Evolutionary conservation across 768 basidiomycete species (phyloP), one percentile per base, ranked within the genome.

Genomic region (Auriscalpium vulgare): DNA sequence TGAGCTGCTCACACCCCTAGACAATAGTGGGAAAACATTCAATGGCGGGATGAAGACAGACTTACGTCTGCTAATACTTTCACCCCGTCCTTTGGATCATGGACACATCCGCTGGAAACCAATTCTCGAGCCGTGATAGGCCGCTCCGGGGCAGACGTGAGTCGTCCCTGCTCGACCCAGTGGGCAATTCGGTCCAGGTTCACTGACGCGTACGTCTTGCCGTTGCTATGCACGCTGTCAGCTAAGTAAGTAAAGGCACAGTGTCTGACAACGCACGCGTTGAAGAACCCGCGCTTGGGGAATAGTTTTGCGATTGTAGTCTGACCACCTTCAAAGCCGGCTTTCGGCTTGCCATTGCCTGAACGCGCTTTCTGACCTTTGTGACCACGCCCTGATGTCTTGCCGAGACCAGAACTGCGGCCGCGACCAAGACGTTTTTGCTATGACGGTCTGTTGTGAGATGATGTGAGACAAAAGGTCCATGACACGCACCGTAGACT

Each of bases 301-400:
- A 95, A 89, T 46, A 85, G 75, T 60, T 91, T 85, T 6, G 89
- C 87, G 53, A 98, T 83, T 13, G 95, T 91, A 5, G 95, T 97
- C 69, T 97, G 95, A 59, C 97, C 97, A 67, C 97, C 97, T 71
- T 97, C 97, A 60, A 97, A 99, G 7, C 91, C 86, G 29, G 82
- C 77, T 62, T 79, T 81, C 35, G 82, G 85, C 63, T 91, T 88
- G 5, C 92, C 90, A 56, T 87, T 84, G 2, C 95, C 95, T 5
- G 91, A 83, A 59, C 95, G 84, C 38, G 97, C 87, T 57, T 94
- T 95, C 71, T 95, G 93, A 63, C 97, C 97, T 64, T 99, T 99
- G 70, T 90, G 81, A 72, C 97, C 97, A 54, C 92, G 81, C 61
- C 92, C 92, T 10, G 95, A 87, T 1, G 95, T 97, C 59, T 92